A percentile compares a stretch with the other conserved stretches of the same genome.
Conservation (phyloP, 345 rosid genomes). For the Ceriops tagal region DNA sequence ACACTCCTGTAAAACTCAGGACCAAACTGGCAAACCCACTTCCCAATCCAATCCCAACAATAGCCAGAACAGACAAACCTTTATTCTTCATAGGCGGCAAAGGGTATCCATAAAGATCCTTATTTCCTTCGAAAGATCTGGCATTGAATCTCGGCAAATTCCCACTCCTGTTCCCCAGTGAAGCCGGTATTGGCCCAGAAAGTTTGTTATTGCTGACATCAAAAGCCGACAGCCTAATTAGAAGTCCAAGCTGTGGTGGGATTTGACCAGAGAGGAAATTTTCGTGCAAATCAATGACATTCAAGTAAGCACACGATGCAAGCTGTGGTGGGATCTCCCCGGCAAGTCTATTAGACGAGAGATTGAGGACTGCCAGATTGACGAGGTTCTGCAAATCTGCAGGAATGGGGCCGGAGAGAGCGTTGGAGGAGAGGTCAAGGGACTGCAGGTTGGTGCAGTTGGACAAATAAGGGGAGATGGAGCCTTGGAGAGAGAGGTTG, state of each 20-base stretch:
- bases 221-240: conserved; percentile 63
- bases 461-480: conserved; percentile 69
- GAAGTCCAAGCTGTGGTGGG: conserved; percentile 60
- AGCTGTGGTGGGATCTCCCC: conserved; percentile 78
- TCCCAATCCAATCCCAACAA: conserved; percentile 92
- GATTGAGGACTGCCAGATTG: conserved; percentile 87
- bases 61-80: conserved; percentile 72
- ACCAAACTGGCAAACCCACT: conserved; percentile 87
- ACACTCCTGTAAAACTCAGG: conserved; percentile 83
- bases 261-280: conserved; percentile 71
- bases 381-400: conserved; percentile 61
- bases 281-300: conserved; percentile 83
- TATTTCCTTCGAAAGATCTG: conserved; percentile 68
- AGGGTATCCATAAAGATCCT: conserved; percentile 83
- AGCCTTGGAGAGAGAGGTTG: conserved; percentile 67
- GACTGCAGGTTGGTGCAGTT: conserved; percentile 91
- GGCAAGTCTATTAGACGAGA: conserved; percentile 67
- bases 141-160: conserved; percentile 66
- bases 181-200: conserved; percentile 68
- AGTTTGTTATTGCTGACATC: conserved; percentile 73
- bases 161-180: conserved; percentile 61
- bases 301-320: conserved; percentile 74
- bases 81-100: conserved; percentile 54
- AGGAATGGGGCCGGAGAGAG: conserved; percentile 71
- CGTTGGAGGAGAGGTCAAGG: conserved; percentile 86